phyloP scores from a whole-genome alignment of 2,329 filamentous ascomycete species.

The Emergomyces pasteurianus region DNA sequence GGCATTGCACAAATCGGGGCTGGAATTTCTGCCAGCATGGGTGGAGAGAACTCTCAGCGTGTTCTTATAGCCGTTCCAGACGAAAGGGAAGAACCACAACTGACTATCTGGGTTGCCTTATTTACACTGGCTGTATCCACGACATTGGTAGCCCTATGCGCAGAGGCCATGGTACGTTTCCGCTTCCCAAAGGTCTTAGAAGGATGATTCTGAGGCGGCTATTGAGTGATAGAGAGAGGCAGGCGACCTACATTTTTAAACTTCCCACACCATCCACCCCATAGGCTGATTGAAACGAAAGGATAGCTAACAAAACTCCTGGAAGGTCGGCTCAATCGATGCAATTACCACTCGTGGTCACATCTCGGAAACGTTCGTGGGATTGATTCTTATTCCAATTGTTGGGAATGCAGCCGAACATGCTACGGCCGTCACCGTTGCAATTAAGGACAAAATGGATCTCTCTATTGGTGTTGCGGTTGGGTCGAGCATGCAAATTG shows the following conservation, averaged over 20 bases:
- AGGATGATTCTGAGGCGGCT: too few species aligned
- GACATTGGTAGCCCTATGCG: conserved; percentile 66
- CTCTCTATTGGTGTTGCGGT: conserved; percentile 54
- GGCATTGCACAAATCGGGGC: conserved; percentile 43
- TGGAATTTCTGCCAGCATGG: conserved; percentile 37
- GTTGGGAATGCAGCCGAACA: conserved; percentile 57
- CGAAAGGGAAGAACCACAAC: conserved; percentile 59
- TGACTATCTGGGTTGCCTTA: conserved; percentile 61
- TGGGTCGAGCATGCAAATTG: conserved; percentile 55
- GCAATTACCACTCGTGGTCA: conserved; percentile 37
- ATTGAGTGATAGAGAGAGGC: too few species aligned
- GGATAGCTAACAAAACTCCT: background rate
- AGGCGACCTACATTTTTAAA: background rate
- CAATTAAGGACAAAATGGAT: conserved; percentile 57
- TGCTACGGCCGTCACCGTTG: conserved; percentile 50
- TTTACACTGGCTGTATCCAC: conserved; percentile 61
- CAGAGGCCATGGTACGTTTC: conserved; percentile 46
- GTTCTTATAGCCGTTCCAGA: conserved; percentile 45
- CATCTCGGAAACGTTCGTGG: conserved; percentile 50
- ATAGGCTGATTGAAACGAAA: background rate
- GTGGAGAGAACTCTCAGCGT: conserved; percentile 38
- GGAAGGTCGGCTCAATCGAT: conserved; percentile 42
- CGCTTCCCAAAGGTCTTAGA: too few species aligned
- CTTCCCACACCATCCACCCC: background rate
- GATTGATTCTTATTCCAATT: conserved; percentile 52